Base-by-base conservation (phyloP, 352 stramenopile genomes). In the Pythium periplocum region DNA sequence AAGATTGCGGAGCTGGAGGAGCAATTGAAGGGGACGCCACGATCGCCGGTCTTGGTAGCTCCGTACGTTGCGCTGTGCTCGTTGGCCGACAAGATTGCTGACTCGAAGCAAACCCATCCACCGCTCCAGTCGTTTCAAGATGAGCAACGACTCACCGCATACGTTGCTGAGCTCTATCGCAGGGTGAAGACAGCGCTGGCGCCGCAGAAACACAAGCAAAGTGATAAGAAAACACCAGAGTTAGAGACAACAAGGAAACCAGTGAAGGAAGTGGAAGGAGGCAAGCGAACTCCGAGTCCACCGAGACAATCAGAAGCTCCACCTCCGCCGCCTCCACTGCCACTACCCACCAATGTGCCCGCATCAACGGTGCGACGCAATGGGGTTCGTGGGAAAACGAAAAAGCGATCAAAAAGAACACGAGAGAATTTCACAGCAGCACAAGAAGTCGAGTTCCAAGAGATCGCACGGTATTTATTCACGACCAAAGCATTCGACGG, bases 1-100 rank as follows among this genome's bases (percentile, higher is more conserved):
- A 68, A 61, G 3, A 75, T 85, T 34, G 32, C 57, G 35, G 48
- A n/a, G 0, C 56, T 86, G 10, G 61, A 83, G 39, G 37, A 57
- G 2, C 56, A 75, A 37, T 47, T 83, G 4, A 1, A 26, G 17
- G 17, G 17, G 17, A 26, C 17, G 17, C 17, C 17, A 26, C 17
- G 17, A 26, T 26, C 17, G 17, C 17, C 17, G 17, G 17, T 26
- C 17, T 26, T 26, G 17, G 17, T 26, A 26, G 70, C 68, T 6
- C 64, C 73, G 1, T 84, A 83, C 43, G 45, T 69, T 2, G 72
- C 70, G 45, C 53, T 87, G 3, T 84, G 77, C 45, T 78, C 70
- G 30, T 68, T 87, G 10, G 61, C 55, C 3, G 72, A 86, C 26
- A 26, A 26, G 17, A 26, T 26, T 26, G 17, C 17, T 26, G 17